phyloP scores from a whole-genome alignment of 768 basidiomycete genomes.

The Hebeloma cylindrosporum region DNA sequence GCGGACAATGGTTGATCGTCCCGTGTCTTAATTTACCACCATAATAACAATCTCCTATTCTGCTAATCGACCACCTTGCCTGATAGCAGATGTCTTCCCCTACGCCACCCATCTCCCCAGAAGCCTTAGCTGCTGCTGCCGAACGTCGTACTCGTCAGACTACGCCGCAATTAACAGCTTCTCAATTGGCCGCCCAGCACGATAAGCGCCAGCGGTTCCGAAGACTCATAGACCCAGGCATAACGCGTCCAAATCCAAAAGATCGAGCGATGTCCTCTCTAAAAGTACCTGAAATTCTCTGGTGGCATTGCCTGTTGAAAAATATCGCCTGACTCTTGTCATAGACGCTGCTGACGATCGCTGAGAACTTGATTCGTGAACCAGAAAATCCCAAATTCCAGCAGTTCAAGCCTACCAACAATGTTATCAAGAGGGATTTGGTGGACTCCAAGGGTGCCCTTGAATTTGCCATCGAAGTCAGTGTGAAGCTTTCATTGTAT shows the following conservation, averaged over 20 bases:
- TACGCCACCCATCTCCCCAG: slow-evolving; percentile 28
- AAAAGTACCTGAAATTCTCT: slow-evolving; percentile 46
- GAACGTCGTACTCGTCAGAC: slow-evolving; percentile 40
- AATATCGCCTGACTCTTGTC: slow-evolving; percentile 18
- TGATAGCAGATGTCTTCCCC: slow-evolving; percentile 14
- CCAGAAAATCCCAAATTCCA: slow-evolving; percentile 72
- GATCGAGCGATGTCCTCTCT: slow-evolving; percentile 60
- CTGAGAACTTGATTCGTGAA: slow-evolving; percentile 72
- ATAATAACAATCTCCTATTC: too few species aligned
- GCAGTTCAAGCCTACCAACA: slow-evolving; percentile 77
- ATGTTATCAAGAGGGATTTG: slow-evolving; percentile 60
- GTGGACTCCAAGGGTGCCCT: slow-evolving; percentile 74
- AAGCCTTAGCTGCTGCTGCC: slow-evolving; percentile 44
- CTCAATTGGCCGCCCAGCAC: slow-evolving; percentile 50
- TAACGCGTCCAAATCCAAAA: slow-evolving; percentile 66
- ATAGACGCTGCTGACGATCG: slow-evolving; percentile 65
- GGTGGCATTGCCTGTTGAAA: slow-evolving; percentile 13
- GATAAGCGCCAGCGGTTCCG: slow-evolving; percentile 72
- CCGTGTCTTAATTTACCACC: too few species aligned
- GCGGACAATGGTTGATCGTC: too few species aligned
- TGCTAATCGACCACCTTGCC: too few species aligned
- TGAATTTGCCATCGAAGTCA: slow-evolving; percentile 77
- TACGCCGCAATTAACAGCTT: slow-evolving; percentile 34
- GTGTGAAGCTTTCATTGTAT: slow-evolving; percentile 26
- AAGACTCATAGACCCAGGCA: slow-evolving; percentile 77